A percentile compares a stretch with the other conserved stretches of the same genome.
phyloP scores from a whole-genome alignment of 495 filamentous ascomycete genomes.

The Trichoderma asperelloides region DNA sequence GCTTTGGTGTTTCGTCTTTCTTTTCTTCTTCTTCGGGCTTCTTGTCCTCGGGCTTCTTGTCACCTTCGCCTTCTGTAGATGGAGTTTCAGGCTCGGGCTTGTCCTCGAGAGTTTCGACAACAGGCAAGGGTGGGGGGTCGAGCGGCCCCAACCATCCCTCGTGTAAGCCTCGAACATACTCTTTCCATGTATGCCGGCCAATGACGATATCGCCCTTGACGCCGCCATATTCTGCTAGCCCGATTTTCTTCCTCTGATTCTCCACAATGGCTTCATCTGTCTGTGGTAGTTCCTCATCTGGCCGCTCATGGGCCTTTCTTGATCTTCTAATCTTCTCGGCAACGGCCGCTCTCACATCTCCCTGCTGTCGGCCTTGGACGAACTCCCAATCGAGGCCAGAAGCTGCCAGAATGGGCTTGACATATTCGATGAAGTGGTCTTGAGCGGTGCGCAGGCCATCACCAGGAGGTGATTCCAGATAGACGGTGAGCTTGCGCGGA shows the following conservation, averaged over 20 bases:
- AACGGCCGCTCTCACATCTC: conserved; percentile 72
- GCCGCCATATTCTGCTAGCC: conserved; percentile 61
- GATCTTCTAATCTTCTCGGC: conserved; percentile 72
- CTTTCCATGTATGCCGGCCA: conserved; percentile 93
- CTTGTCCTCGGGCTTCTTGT: conserved; percentile 17
- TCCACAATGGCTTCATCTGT: conserved; percentile 49
- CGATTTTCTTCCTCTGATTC: conserved; percentile 47
- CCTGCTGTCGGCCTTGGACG: conserved; percentile 80
- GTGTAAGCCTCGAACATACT: conserved; percentile 87
- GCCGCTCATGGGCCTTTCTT: conserved; percentile 49
- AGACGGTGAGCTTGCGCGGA: conserved; percentile 79
- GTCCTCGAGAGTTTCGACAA: conserved; percentile 25
- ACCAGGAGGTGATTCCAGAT: conserved; percentile 73
- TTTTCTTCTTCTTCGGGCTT: conserved; percentile 26
- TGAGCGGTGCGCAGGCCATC: conserved; percentile 74
- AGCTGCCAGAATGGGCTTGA: conserved; percentile 86
- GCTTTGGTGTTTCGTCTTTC: conserved; percentile 36
- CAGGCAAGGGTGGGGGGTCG: conserved; percentile 25
- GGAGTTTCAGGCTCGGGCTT: conserved; percentile 11
- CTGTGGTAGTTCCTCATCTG: conserved; percentile 28
- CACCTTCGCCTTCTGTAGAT: not conserved
- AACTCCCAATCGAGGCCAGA: conserved; percentile 92
- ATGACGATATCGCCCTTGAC: conserved; percentile 77
- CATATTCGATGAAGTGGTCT: conserved; percentile 91
- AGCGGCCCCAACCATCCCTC: conserved; percentile 94